Base-by-base conservation (phyloP, 2,329 filamentous ascomycete genomes). In the Aureobasidium sp. region DNA sequence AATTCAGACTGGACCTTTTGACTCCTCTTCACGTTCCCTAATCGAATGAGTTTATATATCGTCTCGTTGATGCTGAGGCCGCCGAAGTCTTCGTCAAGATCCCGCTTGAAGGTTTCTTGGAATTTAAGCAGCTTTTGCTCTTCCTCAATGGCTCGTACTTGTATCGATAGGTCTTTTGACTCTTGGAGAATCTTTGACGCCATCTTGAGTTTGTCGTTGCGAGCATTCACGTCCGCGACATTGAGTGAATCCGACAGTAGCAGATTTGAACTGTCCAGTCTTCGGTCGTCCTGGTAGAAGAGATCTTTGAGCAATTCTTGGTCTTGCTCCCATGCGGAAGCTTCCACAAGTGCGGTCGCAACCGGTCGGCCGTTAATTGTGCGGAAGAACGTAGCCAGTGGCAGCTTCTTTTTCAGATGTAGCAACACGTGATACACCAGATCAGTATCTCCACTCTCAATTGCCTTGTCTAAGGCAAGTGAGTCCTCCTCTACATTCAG, bases 401-500 rank as follows among this genome's bases (percentile, higher is more conserved):
- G 90, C 8, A 97, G 81, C 72, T 96, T 96, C 75, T 90, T 91
- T 77, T 92, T 94, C 41, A 99, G 79, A 65, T 93, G 87, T 8
- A 96, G 78, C 7, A 99, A 82, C 5, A 99, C 94, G 70, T 87
- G 92, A 68, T 90, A 87, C n/a, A 96, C 85, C 2, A 99, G 82
- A 68, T 99, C 94, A 0, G 92, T 93, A 71, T 99, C 94, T 20
- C 93, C 93, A 64, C 90, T 96, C 73, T 97, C 92, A 63, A 97
- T 90, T 10, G 94, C 93, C 74, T 97, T 99, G 78, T 97, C 93
- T 0, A 99, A 83, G 0, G 94, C 94, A 44, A 97, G 86, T 66
- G 92, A 90, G 67, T 97, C 93, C 74, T 99, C 92, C 69, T 96
- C 92, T 90, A 97, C 97, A 72, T 84, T 92, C 46, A 99, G 80